These are phyloP conservation scores for Arthrobotrys megalospora DNA, from an alignment of 2,329 filamentous ascomycete species.

Conservation along the genomic window DNA sequence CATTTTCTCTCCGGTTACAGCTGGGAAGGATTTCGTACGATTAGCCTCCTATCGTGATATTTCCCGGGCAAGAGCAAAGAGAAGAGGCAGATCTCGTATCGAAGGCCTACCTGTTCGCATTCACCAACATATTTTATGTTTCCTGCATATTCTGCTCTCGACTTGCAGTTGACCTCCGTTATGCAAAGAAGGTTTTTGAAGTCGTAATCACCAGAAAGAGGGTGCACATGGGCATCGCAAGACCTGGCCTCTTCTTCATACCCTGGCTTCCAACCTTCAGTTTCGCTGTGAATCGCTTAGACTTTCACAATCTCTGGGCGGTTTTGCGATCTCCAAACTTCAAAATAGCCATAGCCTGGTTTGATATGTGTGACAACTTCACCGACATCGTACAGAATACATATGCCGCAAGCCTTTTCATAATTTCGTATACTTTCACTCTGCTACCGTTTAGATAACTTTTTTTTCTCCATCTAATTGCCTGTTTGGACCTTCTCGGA, in stretches of 20 bases:
- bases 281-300: slow-evolving; percentile 36
- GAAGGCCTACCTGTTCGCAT: slow-evolving; percentile 1
- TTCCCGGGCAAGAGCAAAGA: not conserved
- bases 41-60: slow-evolving; percentile 25
- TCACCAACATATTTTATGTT: slow-evolving; percentile 27
- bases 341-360: slow-evolving; percentile 31
- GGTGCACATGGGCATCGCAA: slow-evolving; percentile 24
- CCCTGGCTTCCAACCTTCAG: slow-evolving; percentile 21
- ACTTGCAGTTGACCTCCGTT: slow-evolving; percentile 44
- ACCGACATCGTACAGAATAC: slow-evolving; percentile 28
- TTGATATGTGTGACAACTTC: slow-evolving; percentile 17
- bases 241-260: slow-evolving; percentile 30
- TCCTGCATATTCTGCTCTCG: slow-evolving; percentile 26
- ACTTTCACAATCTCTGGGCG: slow-evolving; percentile 43
- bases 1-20: slow-evolving; percentile 47
- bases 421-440: slow-evolving; percentile 27
- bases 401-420: slow-evolving; percentile 28
- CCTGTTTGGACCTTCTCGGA: slow-evolving; percentile 41
- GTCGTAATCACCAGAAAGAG: slow-evolving; percentile 52
- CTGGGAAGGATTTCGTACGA: slow-evolving; percentile 35
- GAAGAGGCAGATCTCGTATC: slow-evolving; percentile 19
- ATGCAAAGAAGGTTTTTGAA: slow-evolving; percentile 57
- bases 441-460: not conserved
- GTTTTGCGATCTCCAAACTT: slow-evolving; percentile 39
- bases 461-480: slow-evolving; percentile 55